Percentiles rank a stretch among this genome's conserved stretches.
phyloP scores from a whole-genome alignment of 768 basidiomycete genomes.

The Lentinula boryana region DNA sequence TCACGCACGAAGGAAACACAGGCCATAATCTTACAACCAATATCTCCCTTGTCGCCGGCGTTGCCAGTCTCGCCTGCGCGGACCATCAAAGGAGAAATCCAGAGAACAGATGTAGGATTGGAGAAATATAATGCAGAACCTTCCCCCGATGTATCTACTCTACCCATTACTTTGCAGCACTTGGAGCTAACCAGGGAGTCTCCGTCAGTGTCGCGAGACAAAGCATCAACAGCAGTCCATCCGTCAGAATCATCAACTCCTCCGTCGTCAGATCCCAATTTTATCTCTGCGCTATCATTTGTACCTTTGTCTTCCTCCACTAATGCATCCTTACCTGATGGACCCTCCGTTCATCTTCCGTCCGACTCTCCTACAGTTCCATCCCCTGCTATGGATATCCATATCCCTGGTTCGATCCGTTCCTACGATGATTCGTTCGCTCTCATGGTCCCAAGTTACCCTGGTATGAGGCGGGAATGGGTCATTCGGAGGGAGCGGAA shows the following conservation, averaged over 20 bases:
- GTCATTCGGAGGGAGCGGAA: constrained; percentile 1
- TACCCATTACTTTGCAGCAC: no score
- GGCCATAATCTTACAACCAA: background rate
- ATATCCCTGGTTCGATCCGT: no score
- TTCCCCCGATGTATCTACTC: background rate
- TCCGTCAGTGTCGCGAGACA: no score
- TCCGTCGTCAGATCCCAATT: no score
- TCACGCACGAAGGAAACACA: background rate
- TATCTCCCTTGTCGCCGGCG: background rate
- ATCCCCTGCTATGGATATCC: background rate
- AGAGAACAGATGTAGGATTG: background rate
- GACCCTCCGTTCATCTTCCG: background rate
- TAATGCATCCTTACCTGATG: background rate
- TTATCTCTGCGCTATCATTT: no score
- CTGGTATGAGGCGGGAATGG: constrained; percentile 1
- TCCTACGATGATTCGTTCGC: background rate
- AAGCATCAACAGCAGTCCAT: no score
- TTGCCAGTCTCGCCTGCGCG: background rate
- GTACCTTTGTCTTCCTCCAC: no score
- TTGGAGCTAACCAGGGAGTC: no score
- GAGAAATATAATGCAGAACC: background rate
- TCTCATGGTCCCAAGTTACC: background rate
- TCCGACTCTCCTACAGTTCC: background rate
- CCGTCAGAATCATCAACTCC: no score
- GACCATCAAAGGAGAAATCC: background rate